Conservation (phyloP, 2,329 filamentous ascomycete species). For the Hirsutella rhossiliensis region DNA sequence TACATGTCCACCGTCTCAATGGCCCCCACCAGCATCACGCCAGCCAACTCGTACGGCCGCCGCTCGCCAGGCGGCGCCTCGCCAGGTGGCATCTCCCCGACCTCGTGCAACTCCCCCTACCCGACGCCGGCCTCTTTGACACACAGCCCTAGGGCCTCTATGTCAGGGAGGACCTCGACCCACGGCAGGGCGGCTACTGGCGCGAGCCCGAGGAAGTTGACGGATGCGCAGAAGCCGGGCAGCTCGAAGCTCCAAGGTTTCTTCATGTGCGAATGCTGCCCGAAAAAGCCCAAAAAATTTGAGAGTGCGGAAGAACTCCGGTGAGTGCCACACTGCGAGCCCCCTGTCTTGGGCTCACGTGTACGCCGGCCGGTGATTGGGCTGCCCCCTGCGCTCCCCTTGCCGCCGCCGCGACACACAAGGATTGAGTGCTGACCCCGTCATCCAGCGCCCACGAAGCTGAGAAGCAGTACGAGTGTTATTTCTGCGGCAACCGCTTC, state of each 20-base stretch:
- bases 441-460: slow-evolving; percentile 64
- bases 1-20: slow-evolving; percentile 34
- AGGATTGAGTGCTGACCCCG: not conserved
- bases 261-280: slow-evolving; percentile 82
- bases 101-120: slow-evolving; percentile 36
- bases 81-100: slow-evolving; percentile 38
- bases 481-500: slow-evolving; percentile 87
- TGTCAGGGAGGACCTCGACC: slow-evolving; percentile 23
- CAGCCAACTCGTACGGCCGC: slow-evolving; percentile 32
- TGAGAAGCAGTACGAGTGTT: slow-evolving; percentile 93
- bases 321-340: too few species aligned
- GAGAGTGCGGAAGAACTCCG: slow-evolving; percentile 71
- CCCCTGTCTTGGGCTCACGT: too few species aligned
- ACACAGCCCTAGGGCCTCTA: slow-evolving; percentile 35
- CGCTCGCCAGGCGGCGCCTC: slow-evolving; percentile 33
- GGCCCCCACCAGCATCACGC: slow-evolving; percentile 26
- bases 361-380: too few species aligned
- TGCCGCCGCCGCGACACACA: not conserved
- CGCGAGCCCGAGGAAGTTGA: slow-evolving; percentile 38
- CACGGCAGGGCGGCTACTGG: slow-evolving; percentile 36
- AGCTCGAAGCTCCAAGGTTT: slow-evolving; percentile 39
- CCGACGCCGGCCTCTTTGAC: slow-evolving; percentile 34
- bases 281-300: slow-evolving; percentile 95
- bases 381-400: too few species aligned
- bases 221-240: slow-evolving; percentile 35